Conservation (phyloP, 2,329 filamentous ascomycete genomes). For the Exserohilum rostratum region DNA sequence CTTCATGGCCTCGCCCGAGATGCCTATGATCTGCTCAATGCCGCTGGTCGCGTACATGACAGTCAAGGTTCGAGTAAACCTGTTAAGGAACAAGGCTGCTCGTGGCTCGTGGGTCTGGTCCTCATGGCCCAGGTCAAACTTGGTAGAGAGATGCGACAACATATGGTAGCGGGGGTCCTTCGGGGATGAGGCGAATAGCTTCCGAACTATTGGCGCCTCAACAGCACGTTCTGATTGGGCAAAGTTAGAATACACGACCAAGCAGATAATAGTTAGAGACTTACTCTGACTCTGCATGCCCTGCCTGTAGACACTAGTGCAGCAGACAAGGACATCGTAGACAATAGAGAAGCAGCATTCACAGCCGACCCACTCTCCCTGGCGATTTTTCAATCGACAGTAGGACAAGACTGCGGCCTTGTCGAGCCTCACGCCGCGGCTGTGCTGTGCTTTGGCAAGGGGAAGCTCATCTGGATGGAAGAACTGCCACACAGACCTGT, state of each 20-base stretch:
- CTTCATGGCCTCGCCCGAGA: slow-evolving; percentile 70
- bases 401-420: slow-evolving; percentile 86
- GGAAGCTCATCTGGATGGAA: slow-evolving; percentile 83
- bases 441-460: slow-evolving; percentile 74
- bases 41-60: slow-evolving; percentile 88
- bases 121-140: slow-evolving; percentile 67
- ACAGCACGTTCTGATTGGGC: slow-evolving; percentile 70
- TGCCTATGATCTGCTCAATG: slow-evolving; percentile 74
- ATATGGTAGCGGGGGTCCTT: slow-evolving; percentile 87
- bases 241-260: slow-evolving; percentile 11
- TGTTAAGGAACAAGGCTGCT: slow-evolving; percentile 82
- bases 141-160: slow-evolving; percentile 82
- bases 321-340: slow-evolving; percentile 85
- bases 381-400: slow-evolving; percentile 70
- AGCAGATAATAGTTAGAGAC: slow-evolving; percentile 44
- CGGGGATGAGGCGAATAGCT: slow-evolving; percentile 80
- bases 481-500: slow-evolving; percentile 81
- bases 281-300: slow-evolving; percentile 75
- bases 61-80: slow-evolving; percentile 80
- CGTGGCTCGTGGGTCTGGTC: slow-evolving; percentile 73
- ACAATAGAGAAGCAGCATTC: slow-evolving; percentile 91
- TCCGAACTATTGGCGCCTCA: slow-evolving; percentile 78
- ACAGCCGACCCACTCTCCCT: slow-evolving; percentile 76
- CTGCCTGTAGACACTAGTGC: slow-evolving; percentile 76
- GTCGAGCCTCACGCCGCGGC: slow-evolving; percentile 75